Evolutionary conservation across 805 yeast genomes (phyloP), one percentile per base, ranked within the genome.

Genomic region (Candida jianshihensis): DNA sequence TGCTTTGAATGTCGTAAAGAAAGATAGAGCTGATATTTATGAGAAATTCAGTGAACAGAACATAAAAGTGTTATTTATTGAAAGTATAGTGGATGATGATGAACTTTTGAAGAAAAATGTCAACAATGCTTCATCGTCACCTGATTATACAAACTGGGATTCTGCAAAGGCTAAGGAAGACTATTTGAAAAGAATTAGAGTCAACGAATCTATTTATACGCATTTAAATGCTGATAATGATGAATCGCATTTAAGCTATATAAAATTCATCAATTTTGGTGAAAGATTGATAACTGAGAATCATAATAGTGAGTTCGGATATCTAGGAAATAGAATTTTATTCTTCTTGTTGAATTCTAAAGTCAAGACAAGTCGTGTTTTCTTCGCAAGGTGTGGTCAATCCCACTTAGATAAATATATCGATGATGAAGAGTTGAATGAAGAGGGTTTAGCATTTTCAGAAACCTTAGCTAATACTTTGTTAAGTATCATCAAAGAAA

Each of bases 311-410:
- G 81, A 82, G 45, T 75, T 86, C 51, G 97, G 96, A 14, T 92
- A 90, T 57, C 68, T 92, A 57, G 78, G 87, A 41, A 87, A 90
- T 56, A 82, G 92, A 53, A 92, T 92, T 34, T 88, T 92, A 19
- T 87, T 86, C 57, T 92, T 86, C 59, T 67, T 92, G 56, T 85
- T 92, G 87, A 92, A 92, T 62, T 71, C 92, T 11, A 75, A 90
- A 47, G 82, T 87, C 52, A 86, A 87, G 56, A 70, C 76, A 35
- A 97, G 97, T 0, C 78, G 89, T 20, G 86, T 92, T n/a, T 92
- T 78, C 58, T 88, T 92, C 63, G 96, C 97, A 1, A 66, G 95
- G 42, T 84, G 92, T 57, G 77, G 81, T 10, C 63, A 68, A 34
- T 60, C 69, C 34, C 59, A 57, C 33, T 47, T 58, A 18, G 68